Conservation (phyloP, 1,284 basidiomycete species). For the Pseudozyma thailandica region DNA sequence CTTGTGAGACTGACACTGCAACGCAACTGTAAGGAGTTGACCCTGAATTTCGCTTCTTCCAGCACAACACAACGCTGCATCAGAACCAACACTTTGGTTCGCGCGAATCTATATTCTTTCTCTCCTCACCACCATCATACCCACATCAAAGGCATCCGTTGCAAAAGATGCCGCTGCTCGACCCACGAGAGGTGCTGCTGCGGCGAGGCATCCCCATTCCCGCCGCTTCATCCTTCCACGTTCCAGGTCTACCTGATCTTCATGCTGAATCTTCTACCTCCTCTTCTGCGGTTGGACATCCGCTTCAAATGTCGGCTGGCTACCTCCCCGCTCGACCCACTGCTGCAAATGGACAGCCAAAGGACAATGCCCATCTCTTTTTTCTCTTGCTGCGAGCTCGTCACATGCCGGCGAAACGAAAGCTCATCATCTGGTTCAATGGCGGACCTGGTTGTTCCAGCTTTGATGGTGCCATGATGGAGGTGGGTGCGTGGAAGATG, state of each 20-base stretch:
- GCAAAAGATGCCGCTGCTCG: conserved; percentile 31
- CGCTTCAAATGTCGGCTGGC: conserved; percentile 58
- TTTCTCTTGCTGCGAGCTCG: conserved; percentile 92
- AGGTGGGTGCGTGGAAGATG: conserved; percentile 84
- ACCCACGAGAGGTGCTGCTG: conserved; percentile 42
- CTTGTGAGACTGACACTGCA: no score
- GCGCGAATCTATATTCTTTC: neutral
- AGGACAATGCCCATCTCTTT: conserved; percentile 78
- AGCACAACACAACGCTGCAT: neutral
- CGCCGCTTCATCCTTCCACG: conserved; percentile 44
- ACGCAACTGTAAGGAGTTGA: neutral
- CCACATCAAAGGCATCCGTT: neutral
- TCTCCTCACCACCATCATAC: neutral
- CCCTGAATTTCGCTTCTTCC: neutral
- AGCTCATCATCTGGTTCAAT: conserved; percentile 96
- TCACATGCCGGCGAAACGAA: conserved; percentile 83
- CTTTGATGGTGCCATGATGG: conserved; percentile 98
- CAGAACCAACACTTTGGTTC: no score
- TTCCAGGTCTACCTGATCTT: conserved; percentile 46
- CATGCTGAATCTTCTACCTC: conserved; percentile 36
- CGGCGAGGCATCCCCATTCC: conserved; percentile 42
- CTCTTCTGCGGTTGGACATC: conserved; percentile 31
- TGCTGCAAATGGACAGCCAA: conserved; percentile 18
- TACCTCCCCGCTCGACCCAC: conserved; percentile 55
- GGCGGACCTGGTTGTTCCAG: conserved; percentile 96